These are phyloP conservation scores for Saccharomycopsis sp. DNA, from an alignment of 805 yeast genomes.

Conservation along the genomic window DNA sequence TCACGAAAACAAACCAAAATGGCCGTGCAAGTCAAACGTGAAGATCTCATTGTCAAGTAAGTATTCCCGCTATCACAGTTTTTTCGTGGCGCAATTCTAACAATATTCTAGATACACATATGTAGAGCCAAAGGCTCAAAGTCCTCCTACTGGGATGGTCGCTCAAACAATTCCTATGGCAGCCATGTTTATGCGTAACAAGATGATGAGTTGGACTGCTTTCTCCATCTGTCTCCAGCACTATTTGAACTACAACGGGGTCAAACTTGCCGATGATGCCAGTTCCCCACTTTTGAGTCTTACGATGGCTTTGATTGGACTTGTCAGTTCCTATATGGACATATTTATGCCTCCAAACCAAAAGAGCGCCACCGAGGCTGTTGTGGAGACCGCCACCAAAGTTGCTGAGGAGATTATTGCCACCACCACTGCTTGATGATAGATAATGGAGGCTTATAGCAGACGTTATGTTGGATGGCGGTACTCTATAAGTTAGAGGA, in stretches of 20 bases:
- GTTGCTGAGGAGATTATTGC: background rate
- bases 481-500: too few relatives aligned
- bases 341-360: background rate
- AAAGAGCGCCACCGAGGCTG: background rate
- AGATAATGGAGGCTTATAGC: too few relatives aligned
- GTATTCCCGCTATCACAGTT: conserved; percentile 1
- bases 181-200: conserved; percentile 21
- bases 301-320: conserved; percentile 9
- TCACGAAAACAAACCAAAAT: background rate
- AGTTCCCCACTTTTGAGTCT: conserved; percentile 18
- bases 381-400: background rate
- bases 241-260: conserved; percentile 18
- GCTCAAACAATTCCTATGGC: conserved; percentile 22
- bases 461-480: too few relatives aligned
- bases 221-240: conserved; percentile 20
- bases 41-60: conserved; percentile 19
- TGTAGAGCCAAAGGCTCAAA: conserved; percentile 10
- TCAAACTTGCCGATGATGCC: conserved; percentile 17
- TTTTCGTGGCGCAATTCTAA: background rate
- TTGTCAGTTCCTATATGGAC: conserved; percentile 18
- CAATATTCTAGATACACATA: conserved; percentile 12
- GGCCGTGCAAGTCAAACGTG: conserved; percentile 17
- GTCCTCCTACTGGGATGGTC: conserved; percentile 19
- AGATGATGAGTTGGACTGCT: conserved; percentile 18
- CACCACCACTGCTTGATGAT: background rate